Evolutionary conservation across 140 eudicot species (phyloP).

Genomic region (Senecio squalidus): DNA sequence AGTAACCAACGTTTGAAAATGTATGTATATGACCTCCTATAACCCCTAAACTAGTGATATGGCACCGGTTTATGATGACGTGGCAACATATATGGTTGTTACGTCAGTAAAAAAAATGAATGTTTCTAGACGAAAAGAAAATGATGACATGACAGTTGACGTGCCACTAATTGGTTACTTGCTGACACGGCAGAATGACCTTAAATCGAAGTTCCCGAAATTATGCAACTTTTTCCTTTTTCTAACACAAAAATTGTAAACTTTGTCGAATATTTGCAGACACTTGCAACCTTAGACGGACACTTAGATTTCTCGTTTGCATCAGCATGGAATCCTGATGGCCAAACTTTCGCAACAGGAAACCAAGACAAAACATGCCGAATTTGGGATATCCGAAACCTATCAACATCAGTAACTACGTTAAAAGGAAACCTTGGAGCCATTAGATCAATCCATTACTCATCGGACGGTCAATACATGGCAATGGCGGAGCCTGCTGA

Average conservation of each 20-base stretch:
- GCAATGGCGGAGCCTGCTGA: constrained; percentile 97
- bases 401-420: constrained; percentile 50
- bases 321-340: constrained; percentile 90
- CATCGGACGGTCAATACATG: constrained; percentile 88
- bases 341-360: constrained; percentile 77
- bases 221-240: not conserved
- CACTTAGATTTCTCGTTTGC: constrained; percentile 94
- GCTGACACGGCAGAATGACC: no score
- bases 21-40: no score
- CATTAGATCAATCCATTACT: constrained; percentile 76
- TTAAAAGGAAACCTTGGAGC: constrained; percentile 83
- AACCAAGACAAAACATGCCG: constrained; percentile 94
- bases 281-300: constrained; percentile 57
- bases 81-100: no score
- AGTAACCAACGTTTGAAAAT: no score
- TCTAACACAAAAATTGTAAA: not conserved
- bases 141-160: no score
- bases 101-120: no score
- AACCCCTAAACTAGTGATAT: no score
- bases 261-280: constrained; percentile 34
- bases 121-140: no score
- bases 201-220: no score
- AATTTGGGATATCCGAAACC: constrained; percentile 73
- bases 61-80: no score
- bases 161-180: no score